Percentiles rank a stretch among this genome's conserved stretches.
Conservation (phyloP, 345 rosid genomes). For the Populus simonii region DNA sequence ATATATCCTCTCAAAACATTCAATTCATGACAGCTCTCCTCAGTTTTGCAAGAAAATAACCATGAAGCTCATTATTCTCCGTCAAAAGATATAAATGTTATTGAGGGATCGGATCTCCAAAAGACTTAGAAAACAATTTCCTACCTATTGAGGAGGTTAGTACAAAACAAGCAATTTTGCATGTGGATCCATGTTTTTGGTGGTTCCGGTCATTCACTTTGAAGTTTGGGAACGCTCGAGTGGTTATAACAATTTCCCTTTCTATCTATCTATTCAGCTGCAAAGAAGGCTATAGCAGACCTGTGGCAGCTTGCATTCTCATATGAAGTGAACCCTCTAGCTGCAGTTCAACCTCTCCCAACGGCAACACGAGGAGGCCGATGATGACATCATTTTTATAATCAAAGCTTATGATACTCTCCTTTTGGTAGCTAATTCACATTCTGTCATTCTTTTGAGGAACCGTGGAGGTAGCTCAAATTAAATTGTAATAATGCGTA, state of each 20-base stretch:
- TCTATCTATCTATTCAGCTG: slow-evolving; percentile 2
- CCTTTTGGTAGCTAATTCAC: neutral
- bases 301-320: slow-evolving; percentile 91
- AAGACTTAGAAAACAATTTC: slow-evolving; percentile 17
- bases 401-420: neutral
- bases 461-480: neutral
- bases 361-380: slow-evolving; percentile 19
- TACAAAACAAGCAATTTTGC: slow-evolving; percentile 33
- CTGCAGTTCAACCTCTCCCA: slow-evolving; percentile 77
- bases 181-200: slow-evolving; percentile 36
- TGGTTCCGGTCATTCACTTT: slow-evolving; percentile 57
- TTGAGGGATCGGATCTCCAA: slow-evolving; percentile 21
- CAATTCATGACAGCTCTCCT: slow-evolving; percentile 20
- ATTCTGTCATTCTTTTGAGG: neutral
- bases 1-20: slow-evolving; percentile 40
- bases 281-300: slow-evolving; percentile 61
- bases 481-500: neutral
- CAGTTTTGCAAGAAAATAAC: slow-evolving; percentile 12
- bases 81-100: neutral
- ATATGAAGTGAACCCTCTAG: slow-evolving; percentile 87
- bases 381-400: neutral
- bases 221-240: slow-evolving; percentile 46
- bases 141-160: slow-evolving; percentile 19
- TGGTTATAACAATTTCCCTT: neutral
- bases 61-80: slow-evolving; percentile 3